Conservation (phyloP, 192 early-diverging fungal genomes). For the Chytriomyces sp. region DNA sequence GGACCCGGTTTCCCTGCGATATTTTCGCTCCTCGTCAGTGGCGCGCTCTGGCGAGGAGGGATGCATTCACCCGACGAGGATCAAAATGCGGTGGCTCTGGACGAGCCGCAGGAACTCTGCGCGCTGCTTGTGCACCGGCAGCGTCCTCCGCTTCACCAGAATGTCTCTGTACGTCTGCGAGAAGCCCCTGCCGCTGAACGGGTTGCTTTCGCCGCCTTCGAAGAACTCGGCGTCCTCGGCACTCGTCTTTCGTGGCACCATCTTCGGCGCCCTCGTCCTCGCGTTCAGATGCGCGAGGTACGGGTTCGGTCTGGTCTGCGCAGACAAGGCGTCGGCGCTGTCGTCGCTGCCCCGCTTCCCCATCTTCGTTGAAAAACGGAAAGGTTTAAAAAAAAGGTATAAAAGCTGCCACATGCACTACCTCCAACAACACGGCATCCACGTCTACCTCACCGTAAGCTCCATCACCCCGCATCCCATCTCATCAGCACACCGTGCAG, state of each 20-base stretch:
- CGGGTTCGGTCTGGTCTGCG: conserved; percentile 30
- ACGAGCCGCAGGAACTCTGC: conserved; percentile 87
- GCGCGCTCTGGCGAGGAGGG: background rate
- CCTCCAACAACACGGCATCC: background rate
- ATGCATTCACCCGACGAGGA: conserved; percentile 91
- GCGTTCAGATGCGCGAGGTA: conserved; percentile 42
- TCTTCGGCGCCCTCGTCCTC: conserved; percentile 7
- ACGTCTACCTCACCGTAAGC: conserved; percentile 4
- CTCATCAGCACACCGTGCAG: background rate
- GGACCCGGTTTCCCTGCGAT: background rate
- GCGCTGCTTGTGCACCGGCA: conserved; percentile 95
- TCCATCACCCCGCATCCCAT: background rate
- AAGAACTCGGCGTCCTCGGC: conserved; percentile 77
- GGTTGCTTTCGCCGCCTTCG: conserved; percentile 75
- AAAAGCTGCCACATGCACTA: conserved; percentile 11
- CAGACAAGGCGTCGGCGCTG: background rate
- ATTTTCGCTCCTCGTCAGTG: background rate
- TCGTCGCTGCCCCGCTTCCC: conserved; percentile 15
- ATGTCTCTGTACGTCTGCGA: conserved; percentile 85
- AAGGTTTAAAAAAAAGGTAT: background rate
- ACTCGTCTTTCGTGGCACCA: conserved; percentile 80
- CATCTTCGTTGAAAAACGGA: background rate
- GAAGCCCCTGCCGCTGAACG: conserved; percentile 78
- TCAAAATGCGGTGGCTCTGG: conserved; percentile 91
- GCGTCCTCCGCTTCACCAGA: conserved; percentile 77